Base-by-base conservation (phyloP, 2,329 filamentous ascomycete genomes). In the Paraconiothyrium brasiliense region DNA sequence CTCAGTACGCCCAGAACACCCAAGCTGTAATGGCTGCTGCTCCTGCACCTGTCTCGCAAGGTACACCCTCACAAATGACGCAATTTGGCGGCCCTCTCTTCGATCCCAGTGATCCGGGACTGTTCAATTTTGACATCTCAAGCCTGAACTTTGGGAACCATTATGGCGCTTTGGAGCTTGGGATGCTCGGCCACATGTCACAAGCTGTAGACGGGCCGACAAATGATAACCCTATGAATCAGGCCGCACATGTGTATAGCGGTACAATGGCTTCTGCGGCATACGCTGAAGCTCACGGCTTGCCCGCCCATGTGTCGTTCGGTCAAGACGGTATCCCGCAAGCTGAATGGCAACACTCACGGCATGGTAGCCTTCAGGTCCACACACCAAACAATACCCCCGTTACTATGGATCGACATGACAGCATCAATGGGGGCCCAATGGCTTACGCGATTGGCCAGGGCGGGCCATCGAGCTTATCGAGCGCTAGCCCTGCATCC, bases 101-200 rank as follows among this genome's bases (percentile, higher is more conserved):
- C 73, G 94, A 97, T 70, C 92, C 93, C 0, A 95, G 92, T 74
- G 95, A 98, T 75, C 93, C 94, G 3, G 92, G 93, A 0, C 82
- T 97, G 58, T 97, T 96, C 85, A 97, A 97, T 76, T 97, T 98
- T 78, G 94, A 98, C 76, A 87, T 97, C 11, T 93, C 96, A 58
- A 93, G 93, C 61, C 86, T 97, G 76, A 95, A 95, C 76, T 99
- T 98, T 78, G 94, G 93, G 59, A 98, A 95, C 75, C 93, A 97
- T 67, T 99, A 98, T 75, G 94, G 94, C 62, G 94, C 94, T 20
- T 85, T 97, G 78, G 95, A 98, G 78, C 97, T 98, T 77, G 92
- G 93, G 57, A 97, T 98, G 87, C 87, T 99, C 0, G 93, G 93
- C 32, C 94, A 98, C 77, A 97, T 99, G 92, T 93, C 92, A 62